These are phyloP conservation scores for Gymnopilus dilepis DNA, from an alignment of 768 basidiomycete genomes.

Conservation along the genomic window DNA sequence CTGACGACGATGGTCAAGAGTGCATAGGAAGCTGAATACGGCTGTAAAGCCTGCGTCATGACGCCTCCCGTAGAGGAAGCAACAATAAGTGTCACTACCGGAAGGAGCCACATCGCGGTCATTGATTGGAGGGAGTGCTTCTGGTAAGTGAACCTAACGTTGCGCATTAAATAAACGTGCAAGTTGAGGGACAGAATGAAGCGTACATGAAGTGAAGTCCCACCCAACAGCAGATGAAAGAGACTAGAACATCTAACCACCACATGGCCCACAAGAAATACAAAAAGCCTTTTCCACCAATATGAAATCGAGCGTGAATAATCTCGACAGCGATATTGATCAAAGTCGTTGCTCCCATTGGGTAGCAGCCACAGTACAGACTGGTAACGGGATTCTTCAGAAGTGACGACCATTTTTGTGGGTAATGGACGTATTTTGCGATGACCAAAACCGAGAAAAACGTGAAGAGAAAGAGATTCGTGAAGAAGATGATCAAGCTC, in stretches of 20 bases:
- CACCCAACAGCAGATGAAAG: constrained; percentile 63
- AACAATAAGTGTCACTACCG: constrained; percentile 76
- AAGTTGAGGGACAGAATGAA: background rate
- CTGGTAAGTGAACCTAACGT: constrained; percentile 57
- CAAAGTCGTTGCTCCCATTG: constrained; percentile 67
- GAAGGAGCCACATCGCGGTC: constrained; percentile 75
- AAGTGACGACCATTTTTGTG: constrained; percentile 46
- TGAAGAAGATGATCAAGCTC: constrained; percentile 56
- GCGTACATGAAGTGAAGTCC: constrained; percentile 71
- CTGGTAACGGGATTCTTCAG: constrained; percentile 51
- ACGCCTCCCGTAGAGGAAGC: constrained; percentile 70
- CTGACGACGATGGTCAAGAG: constrained; percentile 59
- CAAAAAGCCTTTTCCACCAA: constrained; percentile 59
- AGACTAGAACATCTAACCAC: constrained; percentile 68
- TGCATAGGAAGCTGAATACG: constrained; percentile 51
- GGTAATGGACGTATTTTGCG: constrained; percentile 58
- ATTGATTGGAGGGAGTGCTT: constrained; percentile 59
- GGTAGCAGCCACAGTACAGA: constrained; percentile 51
- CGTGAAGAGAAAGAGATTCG: constrained; percentile 61
- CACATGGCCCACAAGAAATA: constrained; percentile 67
- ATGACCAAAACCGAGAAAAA: constrained; percentile 50
- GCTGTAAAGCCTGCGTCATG: constrained; percentile 53
- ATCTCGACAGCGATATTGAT: constrained; percentile 54
- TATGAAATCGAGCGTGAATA: constrained; percentile 46
- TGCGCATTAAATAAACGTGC: background rate